Base-by-base conservation (phyloP, 2,329 filamentous ascomycete genomes). In the Fusarium agapanthi region DNA sequence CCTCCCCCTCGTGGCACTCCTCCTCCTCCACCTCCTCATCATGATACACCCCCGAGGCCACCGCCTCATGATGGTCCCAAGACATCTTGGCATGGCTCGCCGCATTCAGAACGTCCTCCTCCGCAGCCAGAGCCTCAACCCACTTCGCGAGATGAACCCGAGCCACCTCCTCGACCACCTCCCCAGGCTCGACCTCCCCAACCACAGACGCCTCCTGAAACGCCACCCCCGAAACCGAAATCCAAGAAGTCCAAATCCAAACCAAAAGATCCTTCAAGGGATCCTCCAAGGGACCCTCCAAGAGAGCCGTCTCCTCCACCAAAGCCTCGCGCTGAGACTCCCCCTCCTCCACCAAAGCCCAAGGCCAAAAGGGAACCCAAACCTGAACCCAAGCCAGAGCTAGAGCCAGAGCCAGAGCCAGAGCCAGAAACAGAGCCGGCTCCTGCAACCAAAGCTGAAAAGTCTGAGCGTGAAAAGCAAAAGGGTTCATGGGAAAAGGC, bases 401-500 rank as follows among this genome's bases (percentile, higher is more conserved):
- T n/a, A n/a, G n/a, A n/a, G n/a, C 16, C 30, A 44, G 28, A 20
- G n/a, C 57, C 24, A 24, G 53, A 56, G 5, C 61, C 24, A 30
- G 40, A 32, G 15, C 24, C 63, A 8, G 74, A 65, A 22, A 43
- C 71, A 6, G 81, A 82, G 38, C 74, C 82, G 30, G 61, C 67
- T 26, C 55, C 61, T 37, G 32, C 26, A 16, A 30, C 44, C 34
- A 41, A 64, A n/a, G 61, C 61, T 16, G 55, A 63, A 20, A 75
- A 60, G 34, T 35, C 71, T 14, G 81, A 82, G 51, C 74, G 82
- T 30, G 59, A 73, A 24, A 76, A 65, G 35, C 81, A 83, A 3
- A 87, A 86, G 76, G 83, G 84, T 14, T 84, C 88, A 1, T 93
- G 91, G 91, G 90, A 93, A 74, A 92, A 89, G 78, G 91, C 90